Base-by-base conservation (phyloP, 176 grass and related monocot genomes). In the maize (Zea mays) region DNA sequence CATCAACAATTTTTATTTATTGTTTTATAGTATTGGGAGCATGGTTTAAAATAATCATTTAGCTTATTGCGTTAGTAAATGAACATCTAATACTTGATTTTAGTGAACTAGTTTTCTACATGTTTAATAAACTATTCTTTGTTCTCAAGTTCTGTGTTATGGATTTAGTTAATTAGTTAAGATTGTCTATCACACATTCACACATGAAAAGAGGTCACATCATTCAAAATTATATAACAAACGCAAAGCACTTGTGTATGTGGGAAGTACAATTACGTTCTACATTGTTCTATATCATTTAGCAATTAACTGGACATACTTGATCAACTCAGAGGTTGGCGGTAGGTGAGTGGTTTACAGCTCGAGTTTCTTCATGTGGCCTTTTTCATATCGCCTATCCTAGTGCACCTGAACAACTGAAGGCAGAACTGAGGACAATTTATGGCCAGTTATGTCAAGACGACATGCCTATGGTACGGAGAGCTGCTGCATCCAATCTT, bases 381-480 rank as follows among this genome's bases (percentile, higher is more conserved):
- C 83, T 95, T 73, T 89, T 91, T 60, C 86, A 91, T 67, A 91
- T 95, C 60, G 92, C 86, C 36, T 95, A 95, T 82, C 80, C 92
- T 74, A 89, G 83, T 67, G 77, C 88, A 62, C 64, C 89, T 42
- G 89, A 95, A 15, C 86, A 81, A n/a, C 62, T 95, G 74, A 95
- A 91, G 69, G 54, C 77, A 67, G 92, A 95, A 78, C 70, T 95
- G 40, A 85, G 92, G 80, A 79, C 83, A 14, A 89, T 84, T 9
- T 95, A 91, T 72, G 73, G 88, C 3, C 92, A 95, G 35, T 78
- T 94, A 72, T 94, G 92, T 40, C 92, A 94, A 81, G 92, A 91
- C 72, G 92, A 94, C 83, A 89, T 90, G 86, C 92, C 86, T 77
- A 91, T 94, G 88, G 92, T 94, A 1, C 88, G 92, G 71, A 86